phyloP scores from a whole-genome alignment of 2,329 filamentous ascomycete species.

The Fusarium sp. region DNA sequence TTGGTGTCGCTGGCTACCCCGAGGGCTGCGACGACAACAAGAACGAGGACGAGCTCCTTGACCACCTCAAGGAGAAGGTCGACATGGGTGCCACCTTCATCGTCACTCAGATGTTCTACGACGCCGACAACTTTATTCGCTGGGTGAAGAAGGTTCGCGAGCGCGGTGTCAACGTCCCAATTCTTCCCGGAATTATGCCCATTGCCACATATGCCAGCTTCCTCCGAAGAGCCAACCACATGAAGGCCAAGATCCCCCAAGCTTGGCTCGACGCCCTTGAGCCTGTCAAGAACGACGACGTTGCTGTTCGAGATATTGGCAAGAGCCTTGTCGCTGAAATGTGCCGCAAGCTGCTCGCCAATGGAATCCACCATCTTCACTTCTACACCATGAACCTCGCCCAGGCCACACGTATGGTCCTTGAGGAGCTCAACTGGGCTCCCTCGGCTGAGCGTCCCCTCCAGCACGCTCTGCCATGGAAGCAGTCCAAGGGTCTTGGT shows the following conservation, averaged over 20 bases:
- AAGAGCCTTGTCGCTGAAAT: constrained; percentile 88
- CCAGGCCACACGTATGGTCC: constrained; percentile 91
- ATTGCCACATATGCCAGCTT: constrained; percentile 97
- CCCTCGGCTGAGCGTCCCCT: constrained; percentile 82
- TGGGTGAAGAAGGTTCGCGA: constrained; percentile 91
- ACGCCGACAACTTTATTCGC: constrained; percentile 91
- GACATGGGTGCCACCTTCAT: constrained; percentile 94
- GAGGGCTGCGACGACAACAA: constrained; percentile 96
- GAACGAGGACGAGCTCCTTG: constrained; percentile 84
- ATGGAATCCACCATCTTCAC: constrained; percentile 88
- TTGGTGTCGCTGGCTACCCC: constrained; percentile 96
- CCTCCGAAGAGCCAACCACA: constrained; percentile 89
- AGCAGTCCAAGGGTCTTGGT: constrained; percentile 90
- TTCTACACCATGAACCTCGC: constrained; percentile 99
- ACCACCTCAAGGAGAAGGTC: constrained; percentile 96
- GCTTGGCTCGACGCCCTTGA: constrained; percentile 86
- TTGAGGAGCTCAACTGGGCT: constrained; percentile 88
- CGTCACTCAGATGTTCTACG: constrained; percentile 99
- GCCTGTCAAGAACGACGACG: constrained; percentile 96
- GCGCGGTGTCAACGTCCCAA: constrained; percentile 84
- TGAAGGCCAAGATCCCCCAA: constrained; percentile 84
- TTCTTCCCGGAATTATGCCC: constrained; percentile 86
- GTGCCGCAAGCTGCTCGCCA: constrained; percentile 86
- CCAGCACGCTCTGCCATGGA: constrained; percentile 94
- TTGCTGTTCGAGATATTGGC: constrained; percentile 89